Evolutionary conservation across 2,329 filamentous ascomycete genomes (phyloP), one percentile per base, ranked within the genome.

Genomic region (Thielaviopsis ethacetica): DNA sequence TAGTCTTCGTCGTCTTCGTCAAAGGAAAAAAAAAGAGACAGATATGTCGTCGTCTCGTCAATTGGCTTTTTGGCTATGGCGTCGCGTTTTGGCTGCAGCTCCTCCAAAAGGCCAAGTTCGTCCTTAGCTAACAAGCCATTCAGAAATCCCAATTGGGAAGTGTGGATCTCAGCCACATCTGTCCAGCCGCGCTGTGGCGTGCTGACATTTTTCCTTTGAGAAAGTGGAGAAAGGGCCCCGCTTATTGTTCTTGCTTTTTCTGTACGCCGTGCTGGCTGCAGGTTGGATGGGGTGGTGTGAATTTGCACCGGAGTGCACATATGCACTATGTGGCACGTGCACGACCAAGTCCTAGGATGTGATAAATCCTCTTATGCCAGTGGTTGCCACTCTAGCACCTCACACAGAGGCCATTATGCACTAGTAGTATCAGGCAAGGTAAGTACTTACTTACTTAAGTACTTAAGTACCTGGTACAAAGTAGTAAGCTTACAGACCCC

Each of bases 31-130:
- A 6, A 44, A 44, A 17, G 38, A 44, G 38, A 44, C 15, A 44
- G 15, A 44, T 15, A n/a, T 44, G 13, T 44, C 38, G 38, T n/a
- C 17, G 17, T 44, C 38, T 44, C 38, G 38, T 44, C 17, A 44
- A n/a, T 44, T n/a, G 38, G 13, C 26, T 47, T 52, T 51, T 30
- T 53, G 22, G 24, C n/a, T 12, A n/a, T 21, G 52, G 7, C 24
- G n/a, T 53, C 24, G 21, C 52, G 21, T 34, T 34, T 53, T 53
- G 19, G 52, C 52, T 53, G 17, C 52, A 34, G 53, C 50, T 27
- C 49, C 56, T 58, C 49, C 56, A 58, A 58, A 58, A 58, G 56
- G 56, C 56, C 56, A 58, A 58, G 34, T 47, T 58, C 50, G 50
- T 58, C 34, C 50, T 58, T 58, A 58, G 56, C 56, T 58, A 51